These are phyloP conservation scores for Coemansia sp. DNA, from an alignment of 192 early-diverging fungal species.

Conservation along the genomic window DNA sequence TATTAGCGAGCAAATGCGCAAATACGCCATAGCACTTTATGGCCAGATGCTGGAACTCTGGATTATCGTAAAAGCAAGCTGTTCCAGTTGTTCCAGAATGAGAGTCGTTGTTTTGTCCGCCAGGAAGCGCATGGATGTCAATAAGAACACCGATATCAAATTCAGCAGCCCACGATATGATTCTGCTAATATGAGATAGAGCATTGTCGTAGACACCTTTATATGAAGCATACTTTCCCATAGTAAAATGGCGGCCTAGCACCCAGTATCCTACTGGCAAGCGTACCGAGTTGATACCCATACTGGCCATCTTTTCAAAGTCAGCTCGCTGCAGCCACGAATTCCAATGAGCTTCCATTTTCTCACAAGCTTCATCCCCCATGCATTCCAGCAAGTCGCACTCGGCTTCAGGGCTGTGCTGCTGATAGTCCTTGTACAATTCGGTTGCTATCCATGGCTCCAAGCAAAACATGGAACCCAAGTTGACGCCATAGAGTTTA, in stretches of 20 bases:
- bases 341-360: slow-evolving; percentile 17
- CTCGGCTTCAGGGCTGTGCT: slow-evolving; percentile 10
- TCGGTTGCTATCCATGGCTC: slow-evolving; percentile 18
- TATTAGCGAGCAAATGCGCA: slow-evolving; percentile 2
- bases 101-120: slow-evolving; percentile 15
- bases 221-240: not conserved
- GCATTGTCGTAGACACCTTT: not conserved
- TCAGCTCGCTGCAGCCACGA: slow-evolving; percentile 13
- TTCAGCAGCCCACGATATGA: slow-evolving; percentile 12
- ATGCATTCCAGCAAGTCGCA: slow-evolving; percentile 17
- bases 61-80: slow-evolving; percentile 2
- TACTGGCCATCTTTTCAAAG: slow-evolving; percentile 14
- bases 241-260: slow-evolving; percentile 2
- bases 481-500: slow-evolving; percentile 14
- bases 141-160: slow-evolving; percentile 15
- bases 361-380: not conserved
- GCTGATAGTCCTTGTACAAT: slow-evolving; percentile 4
- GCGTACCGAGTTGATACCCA: slow-evolving; percentile 15
- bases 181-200: not conserved
- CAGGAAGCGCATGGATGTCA: slow-evolving; percentile 14
- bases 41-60: slow-evolving; percentile 8
- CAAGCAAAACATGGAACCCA: slow-evolving; percentile 16
- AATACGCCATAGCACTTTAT: slow-evolving; percentile 4
- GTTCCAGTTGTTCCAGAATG: slow-evolving; percentile 12
- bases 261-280: slow-evolving; percentile 17